These are phyloP conservation scores for Umbelopsis sp. DNA, from an alignment of 192 early-diverging fungal species.

Conservation along the genomic window DNA sequence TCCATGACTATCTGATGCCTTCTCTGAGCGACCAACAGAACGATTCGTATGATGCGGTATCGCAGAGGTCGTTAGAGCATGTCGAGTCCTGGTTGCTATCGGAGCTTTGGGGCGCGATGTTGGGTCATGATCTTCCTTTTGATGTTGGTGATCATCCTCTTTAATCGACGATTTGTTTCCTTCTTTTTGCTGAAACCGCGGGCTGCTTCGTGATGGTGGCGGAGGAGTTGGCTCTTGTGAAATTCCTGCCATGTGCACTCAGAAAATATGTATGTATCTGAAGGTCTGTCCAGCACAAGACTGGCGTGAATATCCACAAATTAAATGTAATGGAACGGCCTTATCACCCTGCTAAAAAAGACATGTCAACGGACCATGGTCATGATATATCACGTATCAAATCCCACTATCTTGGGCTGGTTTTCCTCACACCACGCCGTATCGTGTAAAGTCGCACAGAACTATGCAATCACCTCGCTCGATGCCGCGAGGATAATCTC, in stretches of 20 bases:
- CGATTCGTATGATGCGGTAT: neutral
- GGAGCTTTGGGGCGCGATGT: neutral
- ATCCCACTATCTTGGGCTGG: no score
- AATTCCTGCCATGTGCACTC: slow-evolving; percentile 9
- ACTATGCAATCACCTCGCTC: no score
- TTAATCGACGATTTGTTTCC: neutral
- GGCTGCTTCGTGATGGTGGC: slow-evolving; percentile 14
- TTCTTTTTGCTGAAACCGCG: neutral
- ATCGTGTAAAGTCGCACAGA: no score
- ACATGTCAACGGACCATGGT: no score
- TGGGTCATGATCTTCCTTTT: neutral
- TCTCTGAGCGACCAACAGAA: no score
- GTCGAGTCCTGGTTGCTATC: slow-evolving; percentile 11
- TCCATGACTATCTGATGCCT: neutral
- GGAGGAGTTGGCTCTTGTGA: slow-evolving; percentile 3
- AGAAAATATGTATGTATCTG: neutral
- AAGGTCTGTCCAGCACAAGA: slow-evolving; percentile 1
- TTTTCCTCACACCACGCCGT: no score
- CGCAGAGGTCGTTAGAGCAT: neutral
- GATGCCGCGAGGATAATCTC: no score
- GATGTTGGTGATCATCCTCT: neutral
- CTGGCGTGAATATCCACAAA: neutral
- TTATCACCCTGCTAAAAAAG: no score
- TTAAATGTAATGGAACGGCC: no score
- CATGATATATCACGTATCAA: no score